Evolutionary conservation across 2,329 filamentous ascomycete genomes (phyloP).

Genomic region (Plectosphaerella cucumerina): DNA sequence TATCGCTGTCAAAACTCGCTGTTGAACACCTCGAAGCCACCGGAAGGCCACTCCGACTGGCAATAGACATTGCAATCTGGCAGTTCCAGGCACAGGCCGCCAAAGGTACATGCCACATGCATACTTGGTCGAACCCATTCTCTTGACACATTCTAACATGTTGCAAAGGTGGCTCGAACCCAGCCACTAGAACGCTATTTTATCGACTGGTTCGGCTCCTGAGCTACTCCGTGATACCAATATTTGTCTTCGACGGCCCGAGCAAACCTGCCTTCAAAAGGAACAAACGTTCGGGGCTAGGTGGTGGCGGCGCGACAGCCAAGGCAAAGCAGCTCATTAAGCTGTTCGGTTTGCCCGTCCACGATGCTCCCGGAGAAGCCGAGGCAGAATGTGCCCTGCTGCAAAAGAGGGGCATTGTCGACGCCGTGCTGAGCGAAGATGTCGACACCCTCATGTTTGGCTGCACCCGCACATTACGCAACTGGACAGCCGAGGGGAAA

Average conservation of each 20-base stretch:
- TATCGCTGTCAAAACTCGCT: constrained; percentile 79
- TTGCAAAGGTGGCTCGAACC: constrained; percentile 70
- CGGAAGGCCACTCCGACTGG: constrained; percentile 73
- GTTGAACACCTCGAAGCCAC: constrained; percentile 69
- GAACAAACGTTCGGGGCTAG: constrained; percentile 67
- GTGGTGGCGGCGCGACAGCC: constrained; percentile 64
- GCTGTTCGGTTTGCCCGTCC: constrained; percentile 77
- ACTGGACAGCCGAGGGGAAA: constrained; percentile 72
- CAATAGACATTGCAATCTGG: constrained; percentile 96
- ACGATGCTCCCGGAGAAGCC: constrained; percentile 89
- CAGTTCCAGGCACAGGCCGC: constrained; percentile 89
- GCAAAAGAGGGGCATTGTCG: constrained; percentile 77
- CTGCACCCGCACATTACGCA: constrained; percentile 71
- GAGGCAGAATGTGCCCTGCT: constrained; percentile 92
- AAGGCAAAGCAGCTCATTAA: constrained; percentile 80
- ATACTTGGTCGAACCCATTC: neutral
- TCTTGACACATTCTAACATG: neutral
- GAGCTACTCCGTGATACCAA: constrained; percentile 71
- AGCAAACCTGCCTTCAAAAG: constrained; percentile 85
- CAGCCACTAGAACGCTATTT: constrained; percentile 86
- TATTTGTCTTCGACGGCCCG: constrained; percentile 88
- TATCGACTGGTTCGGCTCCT: constrained; percentile 81
- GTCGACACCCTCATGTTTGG: constrained; percentile 98
- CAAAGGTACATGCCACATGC: constrained; percentile 47
- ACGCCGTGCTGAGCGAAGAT: constrained; percentile 93